Percentiles rank a stretch among this genome's conserved stretches.
Conservation (phyloP, 208 protist genomes). For the Tetramitus jugosus region DNA sequence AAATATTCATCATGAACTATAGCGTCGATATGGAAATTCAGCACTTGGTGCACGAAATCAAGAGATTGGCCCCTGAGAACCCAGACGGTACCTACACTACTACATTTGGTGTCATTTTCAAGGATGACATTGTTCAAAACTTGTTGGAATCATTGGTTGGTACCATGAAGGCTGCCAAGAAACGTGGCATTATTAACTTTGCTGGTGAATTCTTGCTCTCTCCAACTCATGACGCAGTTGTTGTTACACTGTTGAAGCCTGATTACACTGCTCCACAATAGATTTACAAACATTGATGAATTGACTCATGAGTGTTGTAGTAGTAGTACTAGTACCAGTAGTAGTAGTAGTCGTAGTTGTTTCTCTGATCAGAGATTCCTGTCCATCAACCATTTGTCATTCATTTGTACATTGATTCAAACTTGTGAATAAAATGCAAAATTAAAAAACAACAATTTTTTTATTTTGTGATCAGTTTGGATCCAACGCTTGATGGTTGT, state of each 20-base stretch:
- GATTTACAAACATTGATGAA: too few relatives aligned
- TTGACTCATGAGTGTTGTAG: too few relatives aligned
- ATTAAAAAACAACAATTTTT: too few relatives aligned
- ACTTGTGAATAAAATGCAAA: too few relatives aligned
- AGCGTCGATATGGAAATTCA: conserved; percentile 17
- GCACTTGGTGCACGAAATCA: conserved; percentile 3
- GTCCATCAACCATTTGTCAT: too few relatives aligned
- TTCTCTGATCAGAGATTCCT: too few relatives aligned
- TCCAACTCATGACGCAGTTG: background rate
- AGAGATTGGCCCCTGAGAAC: background rate
- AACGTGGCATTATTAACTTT: background rate
- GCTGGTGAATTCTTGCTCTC: background rate
- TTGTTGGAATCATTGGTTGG: background rate
- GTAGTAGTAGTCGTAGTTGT: too few relatives aligned
- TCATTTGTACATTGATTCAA: too few relatives aligned
- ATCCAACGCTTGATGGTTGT: too few relatives aligned
- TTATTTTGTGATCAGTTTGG: too few relatives aligned
- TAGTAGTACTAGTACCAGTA: too few relatives aligned
- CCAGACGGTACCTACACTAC: background rate
- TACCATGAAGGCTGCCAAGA: conserved; percentile 10
- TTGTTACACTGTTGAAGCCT: conserved; percentile 1
- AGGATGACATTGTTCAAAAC: conserved; percentile 18
- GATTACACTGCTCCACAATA: conserved; percentile 15
- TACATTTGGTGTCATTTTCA: background rate
- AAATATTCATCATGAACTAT: too few relatives aligned